Evolutionary conservation across 495 filamentous ascomycete species (phyloP), one percentile per base, ranked within the genome.

Genomic region (Arthonia radiata): DNA sequence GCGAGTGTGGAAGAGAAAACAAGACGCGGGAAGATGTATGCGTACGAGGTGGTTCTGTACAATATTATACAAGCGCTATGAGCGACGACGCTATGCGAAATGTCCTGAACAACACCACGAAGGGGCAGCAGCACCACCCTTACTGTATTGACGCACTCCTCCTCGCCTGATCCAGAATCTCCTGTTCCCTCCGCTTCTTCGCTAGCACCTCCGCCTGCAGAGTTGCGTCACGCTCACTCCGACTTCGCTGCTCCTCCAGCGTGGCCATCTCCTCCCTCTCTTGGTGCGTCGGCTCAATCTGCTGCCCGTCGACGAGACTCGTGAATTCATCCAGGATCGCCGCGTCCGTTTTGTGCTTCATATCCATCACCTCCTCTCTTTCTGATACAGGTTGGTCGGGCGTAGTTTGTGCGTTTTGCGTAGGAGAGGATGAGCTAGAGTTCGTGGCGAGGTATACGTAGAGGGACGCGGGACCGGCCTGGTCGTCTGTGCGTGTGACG

Each of bases 311-410:
- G 0, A 79, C 92, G 40, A 69, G 48, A 13, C 53, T 46, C 31
- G 81, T 40, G 15, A 97, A 58, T 29, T 68, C 53, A 4, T 49
- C 43, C 36, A 78, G 62, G 32, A 97, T 93, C 25, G 65, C 49
- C 7, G 48, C 44, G 15, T 65, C 67, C 15, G 55, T 47, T 25
- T 53, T 47, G 41, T 66, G 40, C 41, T 67, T 72, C 56, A 78
- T 62, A 28, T 72, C 55, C 30, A 83, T 66, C 0, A 49, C 54
- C 28, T 53, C 39, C 14, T 31, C 48, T 30, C 46, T 47, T 17
- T 55, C 42, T 24, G 41, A 44, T 8, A 53, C 50, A 17, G 43
- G 31, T 6, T 53, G 52, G 17, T 51, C 53, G 22, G 35, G 50
- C 17, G 40, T 50, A 42, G 28, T 40, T 34, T 29, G 23, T 35